Conservation (phyloP, 2,329 filamentous ascomycete species). For the Botrytis byssoidea region DNA sequence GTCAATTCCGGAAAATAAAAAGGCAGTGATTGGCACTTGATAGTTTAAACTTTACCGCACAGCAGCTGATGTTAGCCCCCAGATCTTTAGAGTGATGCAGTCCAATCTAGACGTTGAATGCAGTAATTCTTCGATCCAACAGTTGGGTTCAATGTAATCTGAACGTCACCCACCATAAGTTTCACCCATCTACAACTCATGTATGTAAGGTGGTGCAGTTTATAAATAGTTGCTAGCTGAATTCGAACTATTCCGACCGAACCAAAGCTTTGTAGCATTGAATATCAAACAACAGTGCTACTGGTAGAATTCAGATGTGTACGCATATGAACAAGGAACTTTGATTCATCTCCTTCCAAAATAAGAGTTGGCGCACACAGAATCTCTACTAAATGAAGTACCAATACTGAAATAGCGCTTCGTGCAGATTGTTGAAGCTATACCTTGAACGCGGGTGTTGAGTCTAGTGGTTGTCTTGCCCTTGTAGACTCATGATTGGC, state of each 20-base stretch:
- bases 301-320: background rate
- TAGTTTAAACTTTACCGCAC: background rate
- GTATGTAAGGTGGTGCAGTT: background rate
- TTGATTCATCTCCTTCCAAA: background rate
- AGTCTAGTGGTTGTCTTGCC: background rate
- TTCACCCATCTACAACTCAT: background rate
- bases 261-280: background rate
- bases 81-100: background rate
- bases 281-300: background rate
- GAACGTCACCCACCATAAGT: background rate
- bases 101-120: background rate
- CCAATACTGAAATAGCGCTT: background rate
- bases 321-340: background rate
- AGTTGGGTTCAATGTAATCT: background rate
- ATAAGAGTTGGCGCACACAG: background rate
- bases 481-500: background rate
- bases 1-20: background rate
- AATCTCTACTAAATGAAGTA: background rate
- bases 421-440: background rate
- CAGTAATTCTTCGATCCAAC: background rate
- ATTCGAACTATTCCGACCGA: background rate
- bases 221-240: rapidly evolving
- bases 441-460: background rate
- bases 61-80: background rate
- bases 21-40: background rate